Evolutionary conservation across 345 rosid species (phyloP), one percentile per base, ranked within the genome.

Genomic region (Heritiera fomes): DNA sequence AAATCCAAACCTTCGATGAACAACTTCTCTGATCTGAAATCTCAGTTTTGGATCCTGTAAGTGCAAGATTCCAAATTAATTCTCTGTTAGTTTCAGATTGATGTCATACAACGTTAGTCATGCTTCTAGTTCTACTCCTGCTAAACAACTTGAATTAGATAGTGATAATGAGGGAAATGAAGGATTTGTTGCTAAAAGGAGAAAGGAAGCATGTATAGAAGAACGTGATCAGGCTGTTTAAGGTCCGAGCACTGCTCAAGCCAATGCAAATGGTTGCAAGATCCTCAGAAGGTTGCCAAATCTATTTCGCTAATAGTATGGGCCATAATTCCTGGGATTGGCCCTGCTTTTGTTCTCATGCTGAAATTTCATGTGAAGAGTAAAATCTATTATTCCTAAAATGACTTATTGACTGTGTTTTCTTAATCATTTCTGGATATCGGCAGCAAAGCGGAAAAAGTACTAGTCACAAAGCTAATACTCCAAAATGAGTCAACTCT

Each of bases 221-320:
- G 97, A 95, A 68, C 93, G 98, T 83, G 98, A 95, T 88, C 92
- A 92, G 83, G 98, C 98, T 18, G 94, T 95, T 77, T 97, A 93
- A 88, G 98, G 91, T 52, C 79, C 93, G 79, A 93, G 87, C 79
- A 82, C 90, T 68, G 96, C 81, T 45, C 92, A 93, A 86, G 98
- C 97, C 18, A 95, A 93, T 85, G 98, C 89, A 91, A 90, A 83
- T 88, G 89, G 81, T 45, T 82, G 80, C 92, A 87, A 81, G 94
- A 93, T 71, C 82, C 90, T 18, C 89, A 87, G 34, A 93, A 87
- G 77, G 82, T 82, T 82, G 87, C 84, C 74, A 80, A 84, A 65
- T 81, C 95, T 14, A 28, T 88, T 62, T 46, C 91, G 87, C 87
- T 82, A 61, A 90, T 85, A 77, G 80, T 90, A 58, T 75, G 90